Percentiles rank a stretch among this genome's conserved stretches.
Conservation (phyloP, 768 basidiomycete genomes). For the Kwoniella bestiolae region DNA sequence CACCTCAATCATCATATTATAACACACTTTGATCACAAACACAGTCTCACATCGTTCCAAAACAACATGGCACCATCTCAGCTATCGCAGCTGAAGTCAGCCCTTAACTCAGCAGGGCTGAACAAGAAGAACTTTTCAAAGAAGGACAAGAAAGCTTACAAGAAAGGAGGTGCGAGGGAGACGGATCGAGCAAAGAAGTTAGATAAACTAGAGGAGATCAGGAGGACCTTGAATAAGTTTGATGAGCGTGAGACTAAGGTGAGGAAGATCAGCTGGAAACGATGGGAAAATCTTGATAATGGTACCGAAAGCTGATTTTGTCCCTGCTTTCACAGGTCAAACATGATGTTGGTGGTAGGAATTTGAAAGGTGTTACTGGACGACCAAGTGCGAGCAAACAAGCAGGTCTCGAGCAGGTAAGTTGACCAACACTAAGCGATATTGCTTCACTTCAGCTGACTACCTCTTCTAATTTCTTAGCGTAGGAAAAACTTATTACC, state of each 20-base stretch:
- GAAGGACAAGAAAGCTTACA: slow-evolving; percentile 68
- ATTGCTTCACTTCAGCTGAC: slow-evolving; percentile 11
- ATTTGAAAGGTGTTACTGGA: slow-evolving; percentile 78
- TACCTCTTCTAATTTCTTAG: slow-evolving; percentile 59
- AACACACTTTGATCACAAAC: not conserved
- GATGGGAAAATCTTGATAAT: slow-evolving; percentile 3
- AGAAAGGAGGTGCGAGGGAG: slow-evolving; percentile 68
- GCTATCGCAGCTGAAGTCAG: slow-evolving; percentile 84
- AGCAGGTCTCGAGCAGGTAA: slow-evolving; percentile 84
- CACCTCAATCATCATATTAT: no score
- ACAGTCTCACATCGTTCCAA: not conserved
- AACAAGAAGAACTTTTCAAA: slow-evolving; percentile 63
- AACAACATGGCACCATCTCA: slow-evolving; percentile 68
- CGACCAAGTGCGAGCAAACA: slow-evolving; percentile 86
- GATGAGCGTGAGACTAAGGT: slow-evolving; percentile 89
- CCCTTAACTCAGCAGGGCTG: slow-evolving; percentile 79
- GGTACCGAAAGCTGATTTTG: not conserved
- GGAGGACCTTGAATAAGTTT: slow-evolving; percentile 87
- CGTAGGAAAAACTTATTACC: slow-evolving; percentile 85
- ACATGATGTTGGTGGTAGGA: slow-evolving; percentile 87
- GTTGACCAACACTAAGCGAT: slow-evolving; percentile 34
- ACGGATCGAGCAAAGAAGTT: slow-evolving; percentile 72
- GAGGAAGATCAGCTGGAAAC: slow-evolving; percentile 52
- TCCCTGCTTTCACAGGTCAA: slow-evolving; percentile 48
- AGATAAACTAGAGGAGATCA: slow-evolving; percentile 79